Evolutionary conservation across 257 asterid genomes (phyloP), one percentile per base, ranked within the genome.

Genomic region (Orobanche coerulescens): DNA sequence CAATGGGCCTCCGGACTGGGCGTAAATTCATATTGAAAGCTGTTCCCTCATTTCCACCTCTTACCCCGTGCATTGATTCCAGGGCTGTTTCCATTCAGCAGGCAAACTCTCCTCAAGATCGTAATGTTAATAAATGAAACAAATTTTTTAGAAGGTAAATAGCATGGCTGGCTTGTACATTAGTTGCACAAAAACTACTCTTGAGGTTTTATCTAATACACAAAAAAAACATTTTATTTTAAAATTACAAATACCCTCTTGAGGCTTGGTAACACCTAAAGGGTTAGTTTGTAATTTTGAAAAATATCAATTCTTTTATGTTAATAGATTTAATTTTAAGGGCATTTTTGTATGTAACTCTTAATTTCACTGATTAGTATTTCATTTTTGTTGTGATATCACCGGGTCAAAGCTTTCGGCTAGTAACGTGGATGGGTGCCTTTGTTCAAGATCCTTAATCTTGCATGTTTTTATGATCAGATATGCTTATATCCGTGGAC

Each of bases 31-130:
- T 63, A 53, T 64, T 70, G 24, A 55, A 47, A 55, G 80, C 80
- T 54, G 80, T 82, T 73, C 78, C 86, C 48, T 59, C 84, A 12
- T 79, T 79, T 67, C 84, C 87, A 46, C 86, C 90, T 64, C 82
- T 77, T 19, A 76, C 90, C 30, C 86, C 93, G 39, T 68, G 82
- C 56, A 15, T 58, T 37, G 75, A 74, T 48, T 64, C 83, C 75
- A 74, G 73, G 69, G 47, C 37, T 8, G 24, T 22, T 43, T 63
- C 30, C 25, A 60, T 4, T 61, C 67, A 65, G 73, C 70, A 52
- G 65, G 28, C 50, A 8, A 56, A 31, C 13, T 47, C 62, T 69
- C 60, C 64, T 58, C 75, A 74, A 58, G 53, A 66, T 65, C 59
- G 53, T 25, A 44, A 68, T 26, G 65, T 65, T 71, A 49, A 68